Evolutionary conservation across 164 flowering plant genomes (phyloP), one percentile per base, ranked within the genome.

Genomic region (Liriodendron chinense): DNA sequence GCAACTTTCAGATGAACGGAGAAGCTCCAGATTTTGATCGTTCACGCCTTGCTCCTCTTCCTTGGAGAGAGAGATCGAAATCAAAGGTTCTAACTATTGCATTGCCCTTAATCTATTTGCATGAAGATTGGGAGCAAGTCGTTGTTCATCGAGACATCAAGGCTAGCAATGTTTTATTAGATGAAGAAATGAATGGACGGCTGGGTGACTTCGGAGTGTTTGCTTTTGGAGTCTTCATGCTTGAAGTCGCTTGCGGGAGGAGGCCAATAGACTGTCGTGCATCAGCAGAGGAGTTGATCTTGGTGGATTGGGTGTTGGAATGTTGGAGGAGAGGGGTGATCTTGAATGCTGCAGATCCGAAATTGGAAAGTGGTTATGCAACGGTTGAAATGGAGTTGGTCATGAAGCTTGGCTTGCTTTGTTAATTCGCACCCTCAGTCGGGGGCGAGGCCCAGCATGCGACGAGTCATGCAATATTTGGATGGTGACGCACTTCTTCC

Each of bases 1-100:
- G 92, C 92, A 86, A 88, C 72, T 91, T 91, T 68, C 80, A 82
- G 47, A 76, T 85, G 72, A 85, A 82, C 49, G 90, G 91, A 13
- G 53, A 56, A 20, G 83, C 90, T 62, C 75, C 43, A 69, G 7
- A 68, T 6, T 82, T 91, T 6, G 82, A 83, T 25, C 76, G 87
- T 7, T 67, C 82, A 2, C 77, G 84, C 16, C 83, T 91, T 7
- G 89, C 92, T 49, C 70, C 82, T 10, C 82, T 84, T 28, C 89
- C 89, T 64, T 53, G 59, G 59, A 26, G 53, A 9, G 56, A 21
- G 21, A 47, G 76, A 48, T 69, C 72, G 28, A 75, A 72, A 50
- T 18, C 26, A 14, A 64, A 21, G 10, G 13, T 23, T 28, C 22
- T 77, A 47, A 72, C 69, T 6, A 21, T 9, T 9, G 77, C 53